phyloP scores from a whole-genome alignment of 2,329 filamentous ascomycete species.

The Elsinoe necatrix region DNA sequence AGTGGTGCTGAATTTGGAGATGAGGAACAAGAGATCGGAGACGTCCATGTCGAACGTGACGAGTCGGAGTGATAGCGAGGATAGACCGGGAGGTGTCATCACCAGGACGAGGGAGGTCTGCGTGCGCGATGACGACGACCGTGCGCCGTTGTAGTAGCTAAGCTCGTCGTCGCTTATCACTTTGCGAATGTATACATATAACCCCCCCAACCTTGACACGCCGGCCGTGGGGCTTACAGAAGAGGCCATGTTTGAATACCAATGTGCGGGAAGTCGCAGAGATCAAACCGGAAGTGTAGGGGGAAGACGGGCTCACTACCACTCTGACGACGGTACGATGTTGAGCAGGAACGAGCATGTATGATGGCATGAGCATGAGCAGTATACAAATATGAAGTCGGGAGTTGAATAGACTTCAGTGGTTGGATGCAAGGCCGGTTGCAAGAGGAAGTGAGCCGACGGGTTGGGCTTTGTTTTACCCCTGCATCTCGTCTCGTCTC shows the following conservation, averaged over 20 bases:
- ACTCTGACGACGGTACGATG: too few species aligned
- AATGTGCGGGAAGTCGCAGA: too few species aligned
- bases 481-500: too few species aligned
- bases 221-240: too few species aligned
- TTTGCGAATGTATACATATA: not conserved
- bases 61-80: not conserved
- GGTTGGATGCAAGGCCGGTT: not conserved
- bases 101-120: constrained; percentile 7
- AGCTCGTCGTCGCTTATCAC: not conserved
- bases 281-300: too few species aligned
- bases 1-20: not conserved
- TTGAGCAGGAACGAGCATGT: not conserved
- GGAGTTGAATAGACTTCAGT: not conserved
- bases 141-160: not conserved
- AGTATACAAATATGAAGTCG: not conserved
- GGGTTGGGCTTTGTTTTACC: not conserved
- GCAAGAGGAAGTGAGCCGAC: constrained; percentile 7
- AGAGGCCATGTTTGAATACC: too few species aligned
- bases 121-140: not conserved
- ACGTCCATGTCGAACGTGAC: constrained; percentile 9
- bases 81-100: not conserved
- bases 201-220: too few species aligned
- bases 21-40: constrained; percentile 4
- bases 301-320: too few species aligned
- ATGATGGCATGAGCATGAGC: not conserved